phyloP scores from a whole-genome alignment of 2,329 filamentous ascomycete genomes.

The Xylaria sp. region DNA sequence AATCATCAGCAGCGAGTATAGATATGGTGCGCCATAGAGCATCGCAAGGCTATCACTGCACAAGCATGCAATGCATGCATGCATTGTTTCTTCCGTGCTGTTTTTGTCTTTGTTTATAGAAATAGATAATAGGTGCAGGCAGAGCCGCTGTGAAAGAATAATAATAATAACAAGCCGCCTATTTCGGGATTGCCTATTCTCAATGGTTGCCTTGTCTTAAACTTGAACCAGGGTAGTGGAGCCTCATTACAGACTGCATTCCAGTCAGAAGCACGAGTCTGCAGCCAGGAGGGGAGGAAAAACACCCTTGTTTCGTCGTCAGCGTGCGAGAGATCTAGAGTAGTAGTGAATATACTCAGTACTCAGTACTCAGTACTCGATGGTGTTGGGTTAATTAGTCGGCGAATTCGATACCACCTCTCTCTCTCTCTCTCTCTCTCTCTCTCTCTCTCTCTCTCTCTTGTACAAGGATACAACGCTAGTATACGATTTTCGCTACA shows the following conservation, averaged over 20 bases:
- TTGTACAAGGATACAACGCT: background rate
- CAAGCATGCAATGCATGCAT: background rate
- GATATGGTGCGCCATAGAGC: constrained; percentile 8
- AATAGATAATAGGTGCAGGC: background rate
- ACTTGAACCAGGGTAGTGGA: constrained; percentile 37
- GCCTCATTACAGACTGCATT: constrained; percentile 34
- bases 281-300: background rate
- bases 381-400: constrained; percentile 24
- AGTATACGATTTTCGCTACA: background rate
- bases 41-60: constrained; percentile 5
- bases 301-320: constrained; percentile 12
- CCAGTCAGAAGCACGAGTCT: constrained; percentile 20
- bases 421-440: background rate
- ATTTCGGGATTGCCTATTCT: background rate
- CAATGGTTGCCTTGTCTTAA: background rate
- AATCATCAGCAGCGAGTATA: constrained; percentile 10
- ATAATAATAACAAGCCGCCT: background rate
- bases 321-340: constrained; percentile 1
- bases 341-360: background rate
- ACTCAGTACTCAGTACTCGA: constrained; percentile 9
- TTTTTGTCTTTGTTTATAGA: background rate
- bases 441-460: background rate
- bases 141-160: background rate
- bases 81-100: background rate
- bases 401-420: constrained; percentile 5